These are phyloP conservation scores for Endocladia muricata DNA, from an alignment of 31 red algal species.

Conservation along the genomic window DNA sequence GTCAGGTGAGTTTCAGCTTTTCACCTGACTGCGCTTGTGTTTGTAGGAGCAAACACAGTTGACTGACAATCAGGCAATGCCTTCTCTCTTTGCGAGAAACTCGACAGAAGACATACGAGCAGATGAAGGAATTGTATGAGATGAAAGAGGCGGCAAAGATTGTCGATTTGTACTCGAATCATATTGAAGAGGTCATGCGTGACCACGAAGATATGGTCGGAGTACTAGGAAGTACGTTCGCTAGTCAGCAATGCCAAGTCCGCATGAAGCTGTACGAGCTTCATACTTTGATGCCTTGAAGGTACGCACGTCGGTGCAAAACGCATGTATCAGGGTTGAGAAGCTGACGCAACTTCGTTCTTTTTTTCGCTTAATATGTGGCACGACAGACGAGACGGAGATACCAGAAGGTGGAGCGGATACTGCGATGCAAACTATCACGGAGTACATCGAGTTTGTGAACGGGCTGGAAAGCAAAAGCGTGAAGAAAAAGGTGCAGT, in stretches of 20 bases:
- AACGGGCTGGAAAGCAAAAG: background rate
- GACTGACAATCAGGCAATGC: background rate
- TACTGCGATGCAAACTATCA: constrained; percentile 9
- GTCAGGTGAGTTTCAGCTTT: background rate
- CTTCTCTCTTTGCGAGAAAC: background rate
- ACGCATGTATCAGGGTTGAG: no score
- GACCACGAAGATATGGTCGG: constrained; percentile 52
- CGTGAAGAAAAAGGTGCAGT: constrained; percentile 24
- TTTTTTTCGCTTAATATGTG: no score
- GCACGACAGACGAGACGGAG: constrained; percentile 46
- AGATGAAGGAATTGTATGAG: constrained; percentile 17
- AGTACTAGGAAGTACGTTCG: constrained; percentile 42
- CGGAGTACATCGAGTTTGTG: constrained; percentile 41
- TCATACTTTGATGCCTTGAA: background rate
- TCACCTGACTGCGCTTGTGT: background rate
- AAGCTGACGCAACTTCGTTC: no score
- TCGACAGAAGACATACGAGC: constrained; percentile 17
- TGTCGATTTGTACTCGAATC: constrained; percentile 14
- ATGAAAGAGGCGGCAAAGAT: constrained; percentile 44
- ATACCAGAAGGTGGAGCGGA: constrained; percentile 31
- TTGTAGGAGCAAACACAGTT: background rate
- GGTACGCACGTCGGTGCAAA: no score
- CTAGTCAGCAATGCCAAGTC: background rate
- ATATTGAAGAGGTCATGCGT: constrained; percentile 25
- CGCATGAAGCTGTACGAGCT: no score